Conservation (phyloP, 2,329 filamentous ascomycete species). For the Teratosphaeria zuluensis region DNA sequence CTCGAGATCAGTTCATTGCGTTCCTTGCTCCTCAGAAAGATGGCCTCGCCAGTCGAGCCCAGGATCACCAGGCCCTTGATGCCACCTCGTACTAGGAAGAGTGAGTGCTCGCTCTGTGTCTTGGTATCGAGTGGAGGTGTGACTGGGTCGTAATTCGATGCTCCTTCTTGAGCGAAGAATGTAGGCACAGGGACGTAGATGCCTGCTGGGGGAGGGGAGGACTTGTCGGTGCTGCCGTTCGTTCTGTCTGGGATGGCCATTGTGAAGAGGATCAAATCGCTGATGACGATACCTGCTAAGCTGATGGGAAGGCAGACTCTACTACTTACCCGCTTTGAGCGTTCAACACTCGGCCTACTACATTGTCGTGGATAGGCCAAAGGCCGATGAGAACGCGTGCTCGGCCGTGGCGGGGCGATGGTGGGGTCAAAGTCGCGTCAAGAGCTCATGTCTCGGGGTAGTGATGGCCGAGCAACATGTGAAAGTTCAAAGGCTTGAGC, state of each 20-base stretch:
- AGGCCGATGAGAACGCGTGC: neutral
- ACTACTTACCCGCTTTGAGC: too few relatives aligned
- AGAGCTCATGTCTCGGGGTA: neutral
- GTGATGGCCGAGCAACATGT: neutral
- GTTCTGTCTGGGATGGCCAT: constrained; percentile 2
- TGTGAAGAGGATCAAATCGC: neutral
- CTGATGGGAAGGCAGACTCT: too few relatives aligned
- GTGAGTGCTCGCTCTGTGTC: constrained; percentile 48
- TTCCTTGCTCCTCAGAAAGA: constrained; percentile 52
- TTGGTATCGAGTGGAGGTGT: constrained; percentile 48
- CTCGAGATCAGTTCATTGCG: constrained; percentile 46
- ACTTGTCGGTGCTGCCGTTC: constrained; percentile 2
- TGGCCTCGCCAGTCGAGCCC: constrained; percentile 55
- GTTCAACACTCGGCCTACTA: neutral
- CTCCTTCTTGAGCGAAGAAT: constrained; percentile 47
- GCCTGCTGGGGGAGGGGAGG: constrained; percentile 40
- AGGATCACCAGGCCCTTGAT: constrained; percentile 53
- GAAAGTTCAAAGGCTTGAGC: neutral
- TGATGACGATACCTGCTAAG: too few relatives aligned
- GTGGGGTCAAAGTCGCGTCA: neutral
- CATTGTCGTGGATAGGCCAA: neutral
- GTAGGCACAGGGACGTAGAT: constrained; percentile 54
- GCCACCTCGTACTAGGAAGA: constrained; percentile 52
- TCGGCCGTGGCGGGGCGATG: neutral
- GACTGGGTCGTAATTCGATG: constrained; percentile 30